These are phyloP conservation scores for Dipteronia sinensis DNA, from an alignment of 345 rosid genomes.

Conservation along the genomic window DNA sequence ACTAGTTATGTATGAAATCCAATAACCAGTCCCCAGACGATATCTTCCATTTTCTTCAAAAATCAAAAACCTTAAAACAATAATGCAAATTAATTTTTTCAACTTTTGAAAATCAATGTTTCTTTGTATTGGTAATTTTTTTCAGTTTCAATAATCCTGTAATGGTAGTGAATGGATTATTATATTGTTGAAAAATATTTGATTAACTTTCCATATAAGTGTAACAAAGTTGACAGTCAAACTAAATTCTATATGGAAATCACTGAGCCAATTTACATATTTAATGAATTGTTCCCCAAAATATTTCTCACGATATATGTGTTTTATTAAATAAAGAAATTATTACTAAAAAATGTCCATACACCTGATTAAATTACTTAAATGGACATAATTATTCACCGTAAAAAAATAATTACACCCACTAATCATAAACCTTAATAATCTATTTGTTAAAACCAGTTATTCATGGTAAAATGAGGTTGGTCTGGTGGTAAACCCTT, in stretches of 20 bases:
- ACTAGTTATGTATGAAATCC: constrained; percentile 83
- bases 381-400: too few species aligned
- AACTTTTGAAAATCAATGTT: background rate
- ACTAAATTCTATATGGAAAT: background rate
- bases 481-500: too few species aligned
- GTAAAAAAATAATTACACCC: too few species aligned
- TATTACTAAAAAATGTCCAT: too few species aligned
- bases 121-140: background rate
- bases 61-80: background rate
- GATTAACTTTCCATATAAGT: background rate
- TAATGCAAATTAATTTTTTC: background rate
- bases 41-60: background rate
- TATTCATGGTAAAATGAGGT: too few species aligned
- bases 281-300: too few species aligned
- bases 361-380: too few species aligned
- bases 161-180: background rate
- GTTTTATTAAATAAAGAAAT: too few species aligned
- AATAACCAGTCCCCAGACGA: constrained; percentile 57
- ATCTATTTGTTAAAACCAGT: too few species aligned
- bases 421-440: too few species aligned
- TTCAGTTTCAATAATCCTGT: background rate
- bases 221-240: background rate
- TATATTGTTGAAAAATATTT: background rate
- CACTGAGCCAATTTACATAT: background rate
- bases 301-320: too few species aligned